Evolutionary conservation across 495 filamentous ascomycete species (phyloP).

Genomic region (Aspergillus carlsbadensis): DNA sequence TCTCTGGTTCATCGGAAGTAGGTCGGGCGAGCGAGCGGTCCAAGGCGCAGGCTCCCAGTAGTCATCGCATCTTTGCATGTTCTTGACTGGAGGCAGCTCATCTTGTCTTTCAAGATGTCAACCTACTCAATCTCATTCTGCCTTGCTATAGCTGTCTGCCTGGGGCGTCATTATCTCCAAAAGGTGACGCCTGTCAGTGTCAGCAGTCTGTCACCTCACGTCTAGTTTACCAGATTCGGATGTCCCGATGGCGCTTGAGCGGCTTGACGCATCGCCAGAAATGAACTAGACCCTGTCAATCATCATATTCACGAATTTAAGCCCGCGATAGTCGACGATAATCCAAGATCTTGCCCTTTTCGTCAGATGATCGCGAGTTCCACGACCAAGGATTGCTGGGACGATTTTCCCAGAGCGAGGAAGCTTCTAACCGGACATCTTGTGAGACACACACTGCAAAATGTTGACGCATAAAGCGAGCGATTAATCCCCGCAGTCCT

Average conservation of each 20-base stretch:
- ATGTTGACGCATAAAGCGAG: not conserved
- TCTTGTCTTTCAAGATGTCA: not conserved
- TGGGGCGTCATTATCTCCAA: not conserved
- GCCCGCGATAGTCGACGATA: slow-evolving; percentile 3
- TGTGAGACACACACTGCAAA: not conserved
- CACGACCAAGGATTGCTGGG: slow-evolving; percentile 3
- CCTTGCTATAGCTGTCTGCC: not conserved
- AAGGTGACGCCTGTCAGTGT: slow-evolving; percentile 3
- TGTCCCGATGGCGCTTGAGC: not conserved
- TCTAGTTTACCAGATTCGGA: slow-evolving; percentile 6
- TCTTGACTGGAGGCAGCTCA: not conserved
- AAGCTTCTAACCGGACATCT: not conserved
- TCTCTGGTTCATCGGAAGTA: slow-evolving; percentile 6
- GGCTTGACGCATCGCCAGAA: not conserved
- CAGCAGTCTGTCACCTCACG: not conserved
- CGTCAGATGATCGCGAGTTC: slow-evolving; percentile 3
- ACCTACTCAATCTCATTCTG: not conserved
- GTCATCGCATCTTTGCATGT: not conserved
- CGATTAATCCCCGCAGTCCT: not conserved
- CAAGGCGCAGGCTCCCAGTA: not conserved
- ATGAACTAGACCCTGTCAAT: slow-evolving; percentile 16
- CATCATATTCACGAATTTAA: slow-evolving; percentile 9
- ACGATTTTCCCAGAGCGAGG: not conserved
- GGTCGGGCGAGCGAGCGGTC: not conserved
- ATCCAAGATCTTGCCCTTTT: slow-evolving; percentile 11